These are phyloP conservation scores for Schizosaccharomyces pombe DNA, from an alignment of 805 yeast genomes.

Conservation along the genomic window DNA sequence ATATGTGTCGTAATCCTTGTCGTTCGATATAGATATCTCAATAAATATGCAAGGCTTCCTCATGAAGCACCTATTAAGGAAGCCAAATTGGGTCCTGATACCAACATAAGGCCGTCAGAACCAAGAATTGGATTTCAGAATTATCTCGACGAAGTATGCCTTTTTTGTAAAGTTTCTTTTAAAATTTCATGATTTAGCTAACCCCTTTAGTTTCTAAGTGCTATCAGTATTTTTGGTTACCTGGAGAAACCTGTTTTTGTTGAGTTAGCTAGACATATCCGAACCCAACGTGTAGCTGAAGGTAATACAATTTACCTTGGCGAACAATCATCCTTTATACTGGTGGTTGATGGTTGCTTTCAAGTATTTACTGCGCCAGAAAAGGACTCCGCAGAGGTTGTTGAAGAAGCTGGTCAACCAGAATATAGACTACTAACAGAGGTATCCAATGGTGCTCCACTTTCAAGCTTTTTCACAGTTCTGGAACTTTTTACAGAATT, in stretches of 20 bases:
- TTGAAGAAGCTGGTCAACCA: neutral
- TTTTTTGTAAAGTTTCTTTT: too few species aligned
- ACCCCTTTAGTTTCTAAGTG: constrained; percentile 34
- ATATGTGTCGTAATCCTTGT: neutral
- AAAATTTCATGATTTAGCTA: too few species aligned
- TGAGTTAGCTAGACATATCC: constrained; percentile 76
- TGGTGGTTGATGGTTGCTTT: constrained; percentile 77
- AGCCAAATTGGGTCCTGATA: constrained; percentile 25
- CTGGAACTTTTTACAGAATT: constrained; percentile 44
- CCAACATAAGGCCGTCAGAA: constrained; percentile 14
- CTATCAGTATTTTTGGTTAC: constrained; percentile 84
- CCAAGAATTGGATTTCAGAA: constrained; percentile 29
- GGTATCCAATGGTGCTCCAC: constrained; percentile 10
- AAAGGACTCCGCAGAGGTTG: neutral
- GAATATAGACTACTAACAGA: constrained; percentile 12
- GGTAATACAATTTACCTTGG: constrained; percentile 59
- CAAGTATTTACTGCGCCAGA: constrained; percentile 40
- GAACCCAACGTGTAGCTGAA: constrained; percentile 54
- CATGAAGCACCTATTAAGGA: constrained; percentile 23
- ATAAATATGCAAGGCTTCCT: constrained; percentile 36
- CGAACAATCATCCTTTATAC: constrained; percentile 61
- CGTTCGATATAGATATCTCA: constrained; percentile 39
- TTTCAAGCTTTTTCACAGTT: constrained; percentile 44
- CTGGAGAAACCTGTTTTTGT: constrained; percentile 75
- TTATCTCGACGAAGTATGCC: constrained; percentile 42